Conservation (phyloP, 1,284 basidiomycete genomes). For the Cutaneotrichosporon cutaneum region DNA sequence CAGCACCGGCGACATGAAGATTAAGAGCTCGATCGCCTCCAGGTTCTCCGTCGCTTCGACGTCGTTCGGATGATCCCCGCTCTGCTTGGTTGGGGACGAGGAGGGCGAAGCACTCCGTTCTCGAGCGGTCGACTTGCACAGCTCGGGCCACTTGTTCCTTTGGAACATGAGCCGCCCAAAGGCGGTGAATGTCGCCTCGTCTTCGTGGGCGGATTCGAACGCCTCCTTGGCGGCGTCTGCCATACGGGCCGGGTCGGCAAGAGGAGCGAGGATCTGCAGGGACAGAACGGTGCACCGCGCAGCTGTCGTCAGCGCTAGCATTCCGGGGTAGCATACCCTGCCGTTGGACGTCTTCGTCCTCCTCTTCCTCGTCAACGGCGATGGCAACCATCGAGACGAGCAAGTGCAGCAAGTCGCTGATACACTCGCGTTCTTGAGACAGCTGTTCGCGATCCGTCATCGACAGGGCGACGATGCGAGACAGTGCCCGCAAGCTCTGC, state of each 20-base stretch:
- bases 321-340: conserved; percentile 11
- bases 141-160: neutral
- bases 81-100: neutral
- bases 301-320: conserved; percentile 9
- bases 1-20: conserved; percentile 1
- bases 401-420: neutral
- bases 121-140: neutral
- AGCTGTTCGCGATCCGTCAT: neutral
- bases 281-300: conserved; percentile 11
- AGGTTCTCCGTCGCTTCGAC: neutral
- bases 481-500: conserved; percentile 10
- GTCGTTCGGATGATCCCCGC: neutral
- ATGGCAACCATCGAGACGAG: conserved; percentile 11
- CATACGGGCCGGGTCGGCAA: neutral
- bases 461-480: neutral
- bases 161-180: conserved; percentile 5
- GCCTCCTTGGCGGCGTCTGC: neutral
- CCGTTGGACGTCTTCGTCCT: neutral
- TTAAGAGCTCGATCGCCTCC: neutral
- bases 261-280: conserved; percentile 13
- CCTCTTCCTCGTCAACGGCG: conserved; percentile 6
- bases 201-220: neutral
- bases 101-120: neutral
- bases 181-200: neutral
- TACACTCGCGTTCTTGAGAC: neutral